Base-by-base conservation (phyloP, 2,329 filamentous ascomycete species). In the Scleromitrula shiraiana region DNA sequence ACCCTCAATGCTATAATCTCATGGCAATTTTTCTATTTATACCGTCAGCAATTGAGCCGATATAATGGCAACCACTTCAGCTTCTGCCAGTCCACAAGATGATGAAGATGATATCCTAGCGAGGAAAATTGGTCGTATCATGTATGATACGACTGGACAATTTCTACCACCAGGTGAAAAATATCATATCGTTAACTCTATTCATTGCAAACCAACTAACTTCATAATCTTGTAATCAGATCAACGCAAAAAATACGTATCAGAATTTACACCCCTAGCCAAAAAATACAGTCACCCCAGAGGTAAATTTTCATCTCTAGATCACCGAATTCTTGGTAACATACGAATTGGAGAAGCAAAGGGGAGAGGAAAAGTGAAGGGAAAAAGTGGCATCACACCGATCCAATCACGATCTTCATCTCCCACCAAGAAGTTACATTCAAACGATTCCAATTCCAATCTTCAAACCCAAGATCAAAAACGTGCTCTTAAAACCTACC, bases 91-190 rank as follows among this genome's bases (percentile, higher is more conserved):
- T n/a, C n/a, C n/a, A n/a, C n/a, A n/a, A n/a, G n/a, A n/a, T n/a
- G n/a, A n/a, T n/a, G 26, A 12, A 12, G 26, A 29, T 17, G 10
- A 43, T 33, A 19, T 24, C 14, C 19, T 33, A 12, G 41, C 41
- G 23, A 35, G 30, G 8, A 4, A 14, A 20, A 45, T 15, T 37
- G 41, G 32, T 5, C 36, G 14, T 15, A n/a, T 45, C 7, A 29
- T 7, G 5, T 45, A 45, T 27, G 41, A 45, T 29, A 45, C 32
- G 5, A 45, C 41, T n/a, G 41, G 41, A 9, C 41, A 45, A 37
- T 37, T 45, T 8, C 17, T 45, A 45, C n/a, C 32, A n/a, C 32
- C 33, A 15, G 26, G 32, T 45, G 19, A 36, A 32, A 1, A n/a
- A n/a, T 22, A 2, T n/a, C 15, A 7, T 35, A 5, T 12, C n/a